Conservation (phyloP, 148 eudicot genomes). For the Rhododendron griersonianum region DNA sequence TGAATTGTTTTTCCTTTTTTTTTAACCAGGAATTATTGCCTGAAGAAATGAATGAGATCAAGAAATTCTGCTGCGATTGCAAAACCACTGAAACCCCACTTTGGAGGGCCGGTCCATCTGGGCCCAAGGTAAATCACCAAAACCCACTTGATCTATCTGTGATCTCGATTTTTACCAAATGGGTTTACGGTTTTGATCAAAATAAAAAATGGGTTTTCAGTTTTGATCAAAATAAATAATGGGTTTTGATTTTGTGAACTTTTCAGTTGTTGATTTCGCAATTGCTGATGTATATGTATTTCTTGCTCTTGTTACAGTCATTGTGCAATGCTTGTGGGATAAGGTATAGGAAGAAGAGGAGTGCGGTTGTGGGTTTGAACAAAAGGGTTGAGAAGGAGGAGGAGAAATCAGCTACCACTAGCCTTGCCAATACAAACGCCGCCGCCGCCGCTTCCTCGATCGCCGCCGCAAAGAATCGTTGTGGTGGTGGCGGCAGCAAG, state of each 20-base stretch:
- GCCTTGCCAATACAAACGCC: background rate
- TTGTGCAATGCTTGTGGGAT: constrained; percentile 77
- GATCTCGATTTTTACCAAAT: background rate
- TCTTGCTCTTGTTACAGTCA: constrained; percentile 34
- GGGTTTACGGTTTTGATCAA: background rate
- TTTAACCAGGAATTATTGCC: constrained; percentile 11
- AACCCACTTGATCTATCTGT: background rate
- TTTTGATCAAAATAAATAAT: background rate
- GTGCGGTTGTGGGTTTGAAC: constrained; percentile 16
- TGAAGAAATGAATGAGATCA: constrained; percentile 19
- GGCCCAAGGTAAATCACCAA: constrained; percentile 45
- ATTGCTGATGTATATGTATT: background rate
- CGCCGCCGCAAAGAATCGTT: background rate
- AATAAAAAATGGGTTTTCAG: background rate
- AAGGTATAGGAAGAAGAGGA: constrained; percentile 43
- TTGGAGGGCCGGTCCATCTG: constrained; percentile 69
- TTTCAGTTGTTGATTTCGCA: background rate
- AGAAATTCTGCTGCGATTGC: constrained; percentile 39
- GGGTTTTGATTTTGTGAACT: background rate
- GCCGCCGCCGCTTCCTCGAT: too few relatives aligned
- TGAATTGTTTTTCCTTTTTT: background rate
- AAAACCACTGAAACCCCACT: constrained; percentile 47
- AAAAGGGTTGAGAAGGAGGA: constrained; percentile 15
- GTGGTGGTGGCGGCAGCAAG: background rate
- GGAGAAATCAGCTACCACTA: constrained; percentile 10